phyloP scores from a whole-genome alignment of 2,329 filamentous ascomycete species.

The Colletotrichum sp. region DNA sequence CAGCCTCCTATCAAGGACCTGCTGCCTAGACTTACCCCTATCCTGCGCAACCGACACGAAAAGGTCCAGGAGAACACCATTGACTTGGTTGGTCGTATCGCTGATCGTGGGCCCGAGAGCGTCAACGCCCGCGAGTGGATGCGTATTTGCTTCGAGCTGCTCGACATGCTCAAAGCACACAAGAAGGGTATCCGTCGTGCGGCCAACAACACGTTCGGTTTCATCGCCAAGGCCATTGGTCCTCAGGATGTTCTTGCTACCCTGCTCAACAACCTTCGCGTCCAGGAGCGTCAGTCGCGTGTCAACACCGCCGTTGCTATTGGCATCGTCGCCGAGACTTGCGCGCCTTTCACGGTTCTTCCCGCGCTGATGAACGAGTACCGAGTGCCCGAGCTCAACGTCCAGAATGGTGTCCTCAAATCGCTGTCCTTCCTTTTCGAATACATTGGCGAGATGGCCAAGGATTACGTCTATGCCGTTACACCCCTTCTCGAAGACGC shows the following conservation, averaged over 20 bases:
- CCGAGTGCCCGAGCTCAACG: constrained; percentile 95
- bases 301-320: constrained; percentile 99
- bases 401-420: constrained; percentile 98
- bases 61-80: constrained; percentile 99
- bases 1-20: constrained; percentile 97
- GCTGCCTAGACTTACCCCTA: constrained; percentile 93
- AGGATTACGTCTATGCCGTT: constrained; percentile 98
- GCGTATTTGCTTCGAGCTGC: constrained; percentile 98
- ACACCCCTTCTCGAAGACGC: constrained; percentile 96
- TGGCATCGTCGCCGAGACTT: constrained; percentile 97
- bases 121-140: constrained; percentile 99
- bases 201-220: constrained; percentile 99
- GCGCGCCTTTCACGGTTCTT: constrained; percentile 97
- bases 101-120: constrained; percentile 93
- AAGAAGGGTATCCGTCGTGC: constrained; percentile 99
- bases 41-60: constrained; percentile 96
- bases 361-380: constrained; percentile 99
- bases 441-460: constrained; percentile 99
- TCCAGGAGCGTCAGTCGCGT: constrained; percentile 96
- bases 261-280: constrained; percentile 92
- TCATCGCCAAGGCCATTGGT: constrained; percentile 98
- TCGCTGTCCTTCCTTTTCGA: constrained; percentile 97
- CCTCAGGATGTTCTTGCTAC: constrained; percentile 97
- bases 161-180: constrained; percentile 99
- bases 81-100: constrained; percentile 95